These are phyloP conservation scores for Thalassiosira mediterranea DNA, from an alignment of 352 stramenopile species.

Conservation along the genomic window DNA sequence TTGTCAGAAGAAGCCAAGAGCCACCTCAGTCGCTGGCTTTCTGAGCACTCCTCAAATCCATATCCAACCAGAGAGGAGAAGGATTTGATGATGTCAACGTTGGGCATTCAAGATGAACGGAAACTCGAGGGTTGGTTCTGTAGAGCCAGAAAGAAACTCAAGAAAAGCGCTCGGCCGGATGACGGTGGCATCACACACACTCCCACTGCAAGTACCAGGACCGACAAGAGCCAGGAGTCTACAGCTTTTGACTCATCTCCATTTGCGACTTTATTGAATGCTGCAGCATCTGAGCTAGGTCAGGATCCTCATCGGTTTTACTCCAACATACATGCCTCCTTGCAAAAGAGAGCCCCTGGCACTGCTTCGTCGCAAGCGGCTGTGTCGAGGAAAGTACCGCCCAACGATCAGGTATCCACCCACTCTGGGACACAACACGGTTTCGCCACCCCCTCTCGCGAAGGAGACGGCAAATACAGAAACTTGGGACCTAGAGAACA, in stretches of 20 bases:
- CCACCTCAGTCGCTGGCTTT: constrained; percentile 50
- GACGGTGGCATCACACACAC: background rate
- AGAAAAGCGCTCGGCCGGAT: constrained; percentile 2
- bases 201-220: background rate
- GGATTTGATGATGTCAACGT: constrained; percentile 42
- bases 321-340: constrained; percentile 9
- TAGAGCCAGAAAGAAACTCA: constrained; percentile 37
- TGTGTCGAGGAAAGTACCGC: background rate
- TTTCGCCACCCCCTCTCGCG: background rate
- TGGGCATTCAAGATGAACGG: constrained; percentile 32
- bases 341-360: constrained; percentile 1
- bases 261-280: constrained; percentile 38
- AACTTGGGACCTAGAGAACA: constrained; percentile 19
- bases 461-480: constrained; percentile 4
- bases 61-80: constrained; percentile 54
- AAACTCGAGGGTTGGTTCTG: constrained; percentile 57
- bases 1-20: constrained; percentile 45
- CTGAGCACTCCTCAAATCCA: constrained; percentile 41
- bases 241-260: constrained; percentile 1
- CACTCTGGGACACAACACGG: constrained; percentile 12
- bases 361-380: background rate
- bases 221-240: constrained; percentile 7
- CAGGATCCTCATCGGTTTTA: background rate
- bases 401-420: background rate
- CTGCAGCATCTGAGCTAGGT: constrained; percentile 21